Conservation (phyloP, 352 stramenopile species). For the Globisporangium camurandrum region DNA sequence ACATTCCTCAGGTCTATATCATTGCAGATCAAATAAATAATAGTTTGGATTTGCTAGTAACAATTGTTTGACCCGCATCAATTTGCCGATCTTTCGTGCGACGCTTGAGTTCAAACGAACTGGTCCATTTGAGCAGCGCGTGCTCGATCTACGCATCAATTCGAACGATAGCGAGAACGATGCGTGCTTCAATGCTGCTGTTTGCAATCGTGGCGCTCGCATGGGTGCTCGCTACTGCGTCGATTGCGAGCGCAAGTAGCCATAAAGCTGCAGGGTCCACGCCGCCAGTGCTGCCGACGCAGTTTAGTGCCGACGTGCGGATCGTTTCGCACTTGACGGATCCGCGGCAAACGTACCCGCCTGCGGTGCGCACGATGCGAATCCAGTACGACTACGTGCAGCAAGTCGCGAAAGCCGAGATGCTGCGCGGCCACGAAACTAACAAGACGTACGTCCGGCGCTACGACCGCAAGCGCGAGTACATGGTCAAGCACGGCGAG, state of each 20-base stretch:
- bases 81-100: too few species aligned
- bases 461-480: constrained; percentile 63
- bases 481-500: constrained; percentile 62
- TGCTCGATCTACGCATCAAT: background rate
- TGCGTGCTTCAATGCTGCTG: background rate
- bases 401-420: constrained; percentile 46
- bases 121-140: too few species aligned
- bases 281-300: constrained; percentile 30
- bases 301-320: constrained; percentile 49
- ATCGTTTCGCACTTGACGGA: constrained; percentile 61
- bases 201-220: background rate
- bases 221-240: background rate
- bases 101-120: too few species aligned
- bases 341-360: constrained; percentile 42
- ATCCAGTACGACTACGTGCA: constrained; percentile 62
- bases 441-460: constrained; percentile 64
- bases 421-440: constrained; percentile 52
- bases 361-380: constrained; percentile 40
- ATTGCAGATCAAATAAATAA: too few species aligned
- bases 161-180: background rate
- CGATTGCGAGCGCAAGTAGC: too few species aligned
- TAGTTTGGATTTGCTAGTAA: background rate
- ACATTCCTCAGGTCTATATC: too few species aligned
- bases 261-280: background rate
- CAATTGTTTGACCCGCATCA: background rate